A percentile compares a stretch with the other conserved stretches of the same genome.
phyloP scores from a whole-genome alignment of 106 monocot species.

The Dendrobium huoshanense region DNA sequence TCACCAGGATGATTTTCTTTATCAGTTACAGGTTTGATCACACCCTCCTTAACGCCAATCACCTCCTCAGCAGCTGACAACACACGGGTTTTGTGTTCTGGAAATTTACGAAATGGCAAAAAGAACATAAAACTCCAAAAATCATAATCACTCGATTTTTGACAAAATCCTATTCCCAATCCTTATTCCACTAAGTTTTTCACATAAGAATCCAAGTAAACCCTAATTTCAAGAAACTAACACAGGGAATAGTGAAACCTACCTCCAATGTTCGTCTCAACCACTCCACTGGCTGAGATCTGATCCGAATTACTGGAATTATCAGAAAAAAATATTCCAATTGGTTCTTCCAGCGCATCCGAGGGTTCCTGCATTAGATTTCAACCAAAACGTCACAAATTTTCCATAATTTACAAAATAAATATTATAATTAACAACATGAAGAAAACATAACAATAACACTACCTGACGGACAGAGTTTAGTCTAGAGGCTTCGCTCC shows the following conservation, averaged over 20 bases:
- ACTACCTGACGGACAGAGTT: slow-evolving; percentile 5
- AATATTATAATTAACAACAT: not conserved
- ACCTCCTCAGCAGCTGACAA: slow-evolving; percentile 21
- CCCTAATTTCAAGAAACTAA: not conserved
- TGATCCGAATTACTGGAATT: slow-evolving; percentile 22
- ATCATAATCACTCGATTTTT: not conserved
- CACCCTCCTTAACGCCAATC: not conserved
- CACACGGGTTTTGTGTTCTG: slow-evolving; percentile 27
- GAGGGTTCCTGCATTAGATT: slow-evolving; percentile 23
- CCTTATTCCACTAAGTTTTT: not conserved
- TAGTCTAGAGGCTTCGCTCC: not conserved
- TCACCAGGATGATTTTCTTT: slow-evolving; percentile 11
- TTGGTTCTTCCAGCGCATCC: slow-evolving; percentile 30
- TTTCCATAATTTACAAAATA: not conserved
- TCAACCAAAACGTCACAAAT: not conserved
- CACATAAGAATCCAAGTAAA: not conserved
- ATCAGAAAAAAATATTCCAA: slow-evolving; percentile 16
- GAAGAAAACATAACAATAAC: not conserved
- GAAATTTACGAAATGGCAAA: not conserved
- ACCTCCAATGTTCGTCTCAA: slow-evolving; percentile 14
- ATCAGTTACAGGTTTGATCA: slow-evolving; percentile 11
- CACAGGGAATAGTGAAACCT: not conserved
- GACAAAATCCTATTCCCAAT: not conserved
- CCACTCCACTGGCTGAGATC: slow-evolving; percentile 9
- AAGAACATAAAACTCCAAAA: not conserved